Evolutionary conservation across 331 rosid genomes (phyloP).

Genomic region (Acacia pycnantha): DNA sequence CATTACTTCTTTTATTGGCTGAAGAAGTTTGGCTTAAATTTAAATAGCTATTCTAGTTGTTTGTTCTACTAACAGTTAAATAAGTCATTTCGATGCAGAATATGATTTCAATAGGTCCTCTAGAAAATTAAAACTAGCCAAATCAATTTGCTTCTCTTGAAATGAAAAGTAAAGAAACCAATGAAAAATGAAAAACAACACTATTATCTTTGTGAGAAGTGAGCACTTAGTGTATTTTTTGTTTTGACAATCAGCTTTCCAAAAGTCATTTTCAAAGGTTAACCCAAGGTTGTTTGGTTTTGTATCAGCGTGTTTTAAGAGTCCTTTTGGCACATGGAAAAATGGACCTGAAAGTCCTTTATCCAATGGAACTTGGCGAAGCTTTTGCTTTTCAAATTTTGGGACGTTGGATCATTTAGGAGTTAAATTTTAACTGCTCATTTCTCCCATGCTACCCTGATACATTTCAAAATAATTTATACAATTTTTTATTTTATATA

Average conservation of each 20-base stretch:
- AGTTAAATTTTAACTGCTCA: neutral
- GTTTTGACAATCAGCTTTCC: neutral
- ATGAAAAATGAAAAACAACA: neutral
- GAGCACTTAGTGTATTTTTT: neutral
- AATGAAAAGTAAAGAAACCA: neutral
- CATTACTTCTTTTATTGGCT: neutral
- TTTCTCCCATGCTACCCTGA: neutral
- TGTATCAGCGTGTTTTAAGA: neutral
- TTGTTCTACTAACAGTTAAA: neutral
- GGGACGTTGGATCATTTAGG: neutral
- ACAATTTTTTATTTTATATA: too few species aligned
- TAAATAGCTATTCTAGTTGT: neutral
- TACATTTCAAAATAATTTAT: too few species aligned
- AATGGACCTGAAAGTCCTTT: neutral
- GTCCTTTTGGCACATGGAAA: neutral
- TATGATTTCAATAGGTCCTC: neutral
- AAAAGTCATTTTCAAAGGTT: neutral
- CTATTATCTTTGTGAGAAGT: neutral
- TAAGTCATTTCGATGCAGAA: neutral
- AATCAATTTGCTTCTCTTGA: neutral
- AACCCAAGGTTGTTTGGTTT: neutral
- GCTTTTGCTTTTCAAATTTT: neutral
- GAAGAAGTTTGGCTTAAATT: neutral
- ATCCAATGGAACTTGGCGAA: neutral
- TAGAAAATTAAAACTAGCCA: neutral